phyloP scores from a whole-genome alignment of 495 filamentous ascomycete genomes.

The Podospora comata region DNA sequence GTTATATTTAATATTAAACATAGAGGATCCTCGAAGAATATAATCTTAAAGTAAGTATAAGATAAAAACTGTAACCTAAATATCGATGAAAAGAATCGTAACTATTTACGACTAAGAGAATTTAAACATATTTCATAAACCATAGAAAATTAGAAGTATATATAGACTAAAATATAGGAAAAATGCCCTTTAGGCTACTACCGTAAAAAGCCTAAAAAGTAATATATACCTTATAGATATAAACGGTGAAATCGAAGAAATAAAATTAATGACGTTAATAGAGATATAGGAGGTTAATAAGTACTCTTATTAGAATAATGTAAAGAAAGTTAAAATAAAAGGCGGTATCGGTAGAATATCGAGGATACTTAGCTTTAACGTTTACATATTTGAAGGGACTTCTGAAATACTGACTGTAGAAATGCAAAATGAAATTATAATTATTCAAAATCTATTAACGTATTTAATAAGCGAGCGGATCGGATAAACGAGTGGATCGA shows the following conservation, averaged over 20 bases:
- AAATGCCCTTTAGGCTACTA: no score
- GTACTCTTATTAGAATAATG: background rate
- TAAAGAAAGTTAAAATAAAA: background rate
- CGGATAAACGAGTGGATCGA: no score
- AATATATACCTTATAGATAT: no score
- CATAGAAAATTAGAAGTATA: background rate
- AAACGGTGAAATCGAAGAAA: no score
- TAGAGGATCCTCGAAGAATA: background rate
- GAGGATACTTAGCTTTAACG: background rate
- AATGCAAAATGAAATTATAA: background rate
- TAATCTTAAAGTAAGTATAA: background rate
- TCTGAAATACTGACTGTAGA: conserved; percentile 4
- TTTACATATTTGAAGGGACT: conserved; percentile 12
- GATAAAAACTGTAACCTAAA: background rate
- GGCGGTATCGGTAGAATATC: background rate
- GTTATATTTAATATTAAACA: background rate
- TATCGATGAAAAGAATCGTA: background rate
- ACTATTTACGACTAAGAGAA: background rate
- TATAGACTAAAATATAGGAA: background rate
- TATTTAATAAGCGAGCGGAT: no score
- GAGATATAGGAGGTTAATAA: background rate
- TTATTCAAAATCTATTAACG: no score
- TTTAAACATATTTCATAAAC: no score
- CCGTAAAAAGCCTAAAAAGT: no score
- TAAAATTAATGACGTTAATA: no score